These are phyloP conservation scores for Mycena belliarum DNA, from an alignment of 768 basidiomycete genomes.

Conservation along the genomic window DNA sequence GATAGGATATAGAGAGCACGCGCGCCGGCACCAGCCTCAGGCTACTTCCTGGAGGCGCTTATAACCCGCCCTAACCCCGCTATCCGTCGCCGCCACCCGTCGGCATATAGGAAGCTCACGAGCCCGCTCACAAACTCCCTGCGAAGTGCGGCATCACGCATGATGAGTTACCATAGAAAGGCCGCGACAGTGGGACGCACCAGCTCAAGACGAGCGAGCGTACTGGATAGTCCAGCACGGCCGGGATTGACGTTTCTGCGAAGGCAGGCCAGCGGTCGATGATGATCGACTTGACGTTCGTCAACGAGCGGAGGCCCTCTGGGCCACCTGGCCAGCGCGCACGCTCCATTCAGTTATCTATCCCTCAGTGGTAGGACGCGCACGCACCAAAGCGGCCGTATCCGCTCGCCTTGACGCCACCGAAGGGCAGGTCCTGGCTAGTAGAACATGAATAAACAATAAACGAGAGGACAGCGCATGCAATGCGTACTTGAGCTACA, in stretches of 20 bases:
- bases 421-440: constrained; percentile 92
- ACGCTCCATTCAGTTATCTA: not conserved
- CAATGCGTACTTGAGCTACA: constrained; percentile 63
- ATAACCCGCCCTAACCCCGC: constrained; percentile 43
- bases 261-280: constrained; percentile 83
- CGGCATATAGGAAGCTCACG: constrained; percentile 52
- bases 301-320: constrained; percentile 87
- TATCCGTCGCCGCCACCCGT: constrained; percentile 51
- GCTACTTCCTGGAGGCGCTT: constrained; percentile 36
- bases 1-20: too few species aligned
- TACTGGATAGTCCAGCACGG: constrained; percentile 83
- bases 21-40: not conserved
- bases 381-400: constrained; percentile 87
- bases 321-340: constrained; percentile 84
- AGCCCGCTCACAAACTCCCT: constrained; percentile 56
- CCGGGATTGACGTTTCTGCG: constrained; percentile 84
- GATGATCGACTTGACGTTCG: constrained; percentile 86
- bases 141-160: constrained; percentile 1
- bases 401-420: constrained; percentile 88
- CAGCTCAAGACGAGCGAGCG: constrained; percentile 73
- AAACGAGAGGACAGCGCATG: not conserved
- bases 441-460: constrained; percentile 16
- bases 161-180: too few species aligned
- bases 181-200: constrained; percentile 41
- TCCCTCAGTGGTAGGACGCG: constrained; percentile 2